phyloP scores from a whole-genome alignment of 2,329 filamentous ascomycete species.

The Dissoconium aciculare region DNA sequence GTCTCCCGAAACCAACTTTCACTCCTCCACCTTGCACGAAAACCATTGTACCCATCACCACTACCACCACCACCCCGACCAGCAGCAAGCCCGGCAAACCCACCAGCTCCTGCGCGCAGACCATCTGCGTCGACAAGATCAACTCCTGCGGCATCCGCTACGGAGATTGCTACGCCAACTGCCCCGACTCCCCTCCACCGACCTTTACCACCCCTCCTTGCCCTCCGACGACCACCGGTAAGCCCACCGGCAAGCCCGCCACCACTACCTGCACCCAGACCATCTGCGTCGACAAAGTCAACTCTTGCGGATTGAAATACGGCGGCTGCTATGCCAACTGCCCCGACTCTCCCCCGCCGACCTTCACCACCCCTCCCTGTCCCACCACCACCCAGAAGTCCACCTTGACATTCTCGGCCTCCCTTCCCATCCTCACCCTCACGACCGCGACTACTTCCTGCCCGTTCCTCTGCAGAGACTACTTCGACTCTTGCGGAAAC shows the following conservation, averaged over 20 bases:
- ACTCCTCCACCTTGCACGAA: not conserved
- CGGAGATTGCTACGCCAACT: too few species aligned
- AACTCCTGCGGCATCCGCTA: too few species aligned
- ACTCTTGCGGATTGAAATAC: slow-evolving; percentile 14
- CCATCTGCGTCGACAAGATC: too few species aligned
- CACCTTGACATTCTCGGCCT: too few species aligned
- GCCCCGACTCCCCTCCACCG: slow-evolving; percentile 6
- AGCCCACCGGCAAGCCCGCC: not conserved
- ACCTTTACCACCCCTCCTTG: slow-evolving; percentile 3
- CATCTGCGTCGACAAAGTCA: slow-evolving; percentile 15
- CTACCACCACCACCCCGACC: slow-evolving; percentile 1
- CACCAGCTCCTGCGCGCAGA: too few species aligned
- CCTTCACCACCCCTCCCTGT: slow-evolving; percentile 12
- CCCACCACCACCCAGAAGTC: slow-evolving; percentile 4
- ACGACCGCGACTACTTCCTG: slow-evolving; percentile 6
- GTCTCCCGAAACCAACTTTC: not conserved
- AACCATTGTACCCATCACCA: not conserved
- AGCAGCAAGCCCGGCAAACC: too few species aligned
- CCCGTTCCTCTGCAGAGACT: slow-evolving; percentile 10
- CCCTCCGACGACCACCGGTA: not conserved
- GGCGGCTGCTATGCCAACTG: slow-evolving; percentile 16
- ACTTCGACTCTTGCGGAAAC: slow-evolving; percentile 11
- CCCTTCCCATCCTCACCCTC: slow-evolving; percentile 5
- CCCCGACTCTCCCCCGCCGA: slow-evolving; percentile 10
- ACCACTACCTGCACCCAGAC: slow-evolving; percentile 6